Conservation (phyloP, 2,329 filamentous ascomycete genomes). For the Pseudocercospora ulei region DNA sequence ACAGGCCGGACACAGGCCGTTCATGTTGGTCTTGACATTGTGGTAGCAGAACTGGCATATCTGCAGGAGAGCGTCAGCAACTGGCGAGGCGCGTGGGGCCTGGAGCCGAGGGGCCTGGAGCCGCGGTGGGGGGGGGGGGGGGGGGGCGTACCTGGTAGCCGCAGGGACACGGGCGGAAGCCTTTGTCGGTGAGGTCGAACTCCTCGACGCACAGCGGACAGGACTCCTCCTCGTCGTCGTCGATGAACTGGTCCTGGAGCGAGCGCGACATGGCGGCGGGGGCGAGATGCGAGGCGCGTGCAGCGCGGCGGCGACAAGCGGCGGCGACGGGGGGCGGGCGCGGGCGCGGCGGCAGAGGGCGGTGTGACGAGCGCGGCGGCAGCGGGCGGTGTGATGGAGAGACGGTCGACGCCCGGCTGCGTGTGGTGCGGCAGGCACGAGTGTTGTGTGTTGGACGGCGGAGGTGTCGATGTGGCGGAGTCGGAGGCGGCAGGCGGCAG, state of each 20-base stretch:
- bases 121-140: not conserved
- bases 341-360: not conserved
- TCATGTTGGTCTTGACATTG: constrained; percentile 97
- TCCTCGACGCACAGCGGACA: constrained; percentile 98
- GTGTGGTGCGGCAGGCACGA: too few species aligned
- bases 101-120: not conserved
- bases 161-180: constrained; percentile 93
- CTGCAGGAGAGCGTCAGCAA: constrained; percentile 41
- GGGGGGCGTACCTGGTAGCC: constrained; percentile 73
- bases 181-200: constrained; percentile 93
- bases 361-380: too few species aligned
- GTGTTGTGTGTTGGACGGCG: too few species aligned
- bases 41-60: constrained; percentile 99
- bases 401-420: not conserved
- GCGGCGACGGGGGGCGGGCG: too few species aligned
- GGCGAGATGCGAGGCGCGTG: constrained; percentile 13
- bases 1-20: constrained; percentile 94
- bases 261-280: constrained; percentile 41
- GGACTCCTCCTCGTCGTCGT: constrained; percentile 46
- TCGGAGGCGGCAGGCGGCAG: too few species aligned
- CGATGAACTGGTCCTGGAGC: constrained; percentile 47
- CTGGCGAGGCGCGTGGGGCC: not conserved
- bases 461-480: too few species aligned
- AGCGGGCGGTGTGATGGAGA: not conserved
- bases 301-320: not conserved